phyloP scores from a whole-genome alignment of 2,329 filamentous ascomycete species.

The Zymoseptoria pseudotritici region DNA sequence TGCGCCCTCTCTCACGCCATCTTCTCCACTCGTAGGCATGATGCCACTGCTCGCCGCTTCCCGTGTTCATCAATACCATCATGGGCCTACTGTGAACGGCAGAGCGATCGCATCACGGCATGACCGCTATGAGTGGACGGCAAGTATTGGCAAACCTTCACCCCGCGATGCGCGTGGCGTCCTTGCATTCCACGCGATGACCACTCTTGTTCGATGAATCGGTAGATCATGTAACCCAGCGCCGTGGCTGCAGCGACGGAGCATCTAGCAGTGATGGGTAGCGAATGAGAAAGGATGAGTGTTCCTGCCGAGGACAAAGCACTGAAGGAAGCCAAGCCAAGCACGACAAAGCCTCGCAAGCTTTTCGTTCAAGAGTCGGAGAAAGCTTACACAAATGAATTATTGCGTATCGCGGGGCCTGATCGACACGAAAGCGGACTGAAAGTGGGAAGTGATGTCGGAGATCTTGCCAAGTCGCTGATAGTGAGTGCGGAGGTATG shows the following conservation, averaged over 20 bases:
- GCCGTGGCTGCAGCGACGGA: not conserved
- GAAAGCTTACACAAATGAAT: not conserved
- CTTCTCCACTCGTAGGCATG: not conserved
- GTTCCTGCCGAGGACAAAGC: not conserved
- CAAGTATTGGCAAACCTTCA: too few species aligned
- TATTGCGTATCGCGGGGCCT: not conserved
- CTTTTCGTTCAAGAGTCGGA: not conserved
- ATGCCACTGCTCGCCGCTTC: too few species aligned
- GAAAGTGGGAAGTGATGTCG: not conserved
- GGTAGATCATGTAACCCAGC: not conserved
- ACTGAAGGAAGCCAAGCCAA: not conserved
- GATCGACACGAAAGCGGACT: not conserved
- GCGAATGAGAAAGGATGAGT: not conserved
- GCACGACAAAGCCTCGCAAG: not conserved
- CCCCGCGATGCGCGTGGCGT: not conserved
- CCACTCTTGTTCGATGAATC: not conserved
- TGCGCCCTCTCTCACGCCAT: not conserved
- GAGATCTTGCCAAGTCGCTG: not conserved
- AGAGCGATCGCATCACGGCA: not conserved
- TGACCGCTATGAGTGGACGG: not conserved
- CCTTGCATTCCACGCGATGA: not conserved
- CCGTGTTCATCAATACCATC: not conserved
- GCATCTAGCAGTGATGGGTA: constrained; percentile 5
- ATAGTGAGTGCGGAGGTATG: not conserved
- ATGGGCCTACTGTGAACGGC: not conserved